Base-by-base conservation (phyloP, 345 rosid species). In the Eucalyptus polyanthemos region DNA sequence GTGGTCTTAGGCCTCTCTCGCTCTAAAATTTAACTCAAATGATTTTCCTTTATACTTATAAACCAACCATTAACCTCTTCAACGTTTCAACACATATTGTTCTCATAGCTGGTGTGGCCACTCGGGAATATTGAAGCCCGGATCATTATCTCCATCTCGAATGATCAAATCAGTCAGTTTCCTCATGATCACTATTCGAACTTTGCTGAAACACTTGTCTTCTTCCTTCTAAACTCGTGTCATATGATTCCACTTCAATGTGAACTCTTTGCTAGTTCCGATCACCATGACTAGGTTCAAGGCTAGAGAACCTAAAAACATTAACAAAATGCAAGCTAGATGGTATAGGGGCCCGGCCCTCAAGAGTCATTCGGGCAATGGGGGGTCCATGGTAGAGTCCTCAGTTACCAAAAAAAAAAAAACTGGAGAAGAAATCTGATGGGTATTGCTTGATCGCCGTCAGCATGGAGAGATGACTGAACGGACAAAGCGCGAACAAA, bases 1-100 rank as follows among this genome's bases (percentile, higher is more conserved):
- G 25, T 21, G 25, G 58, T 21, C 1, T 53, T 53, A 2, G 25
- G 5, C 25, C 0, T 53, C 1, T 19, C 2, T 0, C 0, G 0
- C 25, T 53, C 11, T 53, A 21, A 53, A 53, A 8, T 53, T 8
- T 21, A 53, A 0, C 11, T 53, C 4, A 0, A 53, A 8, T 53
- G 24, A 0, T 0, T 19, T 53, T 2, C 24, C 4, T 53, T 53
- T 0, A 51, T 1, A 51, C 4, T 53, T 53, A 53, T 53, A 7
- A 53, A 19, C 4, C 1, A 0, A 53, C 24, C 56, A 53, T 53
- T 2, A 19, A 53, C 25, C 2, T 8, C 0, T 19, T 53, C 58
- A 0, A 8, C 58, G 1, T 1, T 8, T 2, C 2, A 53, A 19
- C 58, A 8, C 58, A 21, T 53, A 53, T 21, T 53, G 5, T 53